Evolutionary conservation across 495 filamentous ascomycete genomes (phyloP), one percentile per base, ranked within the genome.

Genomic region (Tuber borchii): DNA sequence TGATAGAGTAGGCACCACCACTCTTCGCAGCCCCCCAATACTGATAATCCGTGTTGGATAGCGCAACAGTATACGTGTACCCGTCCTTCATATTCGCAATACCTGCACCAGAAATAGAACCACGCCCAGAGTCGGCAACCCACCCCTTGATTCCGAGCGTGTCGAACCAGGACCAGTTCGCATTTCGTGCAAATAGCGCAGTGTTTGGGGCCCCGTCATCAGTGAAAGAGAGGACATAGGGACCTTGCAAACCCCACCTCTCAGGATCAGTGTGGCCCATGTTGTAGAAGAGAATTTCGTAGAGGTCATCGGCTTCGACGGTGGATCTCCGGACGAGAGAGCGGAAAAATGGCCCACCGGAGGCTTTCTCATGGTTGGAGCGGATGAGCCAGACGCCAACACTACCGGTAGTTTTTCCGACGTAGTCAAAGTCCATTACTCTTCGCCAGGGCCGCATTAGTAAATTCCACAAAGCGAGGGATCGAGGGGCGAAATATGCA

Each of bases 331-430:
- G 56, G 44, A 78, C 74, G 34, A 84, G 83, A 46, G 81, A 82
- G 20, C 83, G 83, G 83, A 81, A 84, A 73, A 84, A 84, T 9
- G 86, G 86, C 1, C 86, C 86, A 26, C 86, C 86, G 12, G 86
- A 85, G 3, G 86, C 86, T 51, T 83, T 85, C 73, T 87, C 86
- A 40, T 86, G 85, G 72, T 71, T 83, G 48, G 73, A 73, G 40
- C 74, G 74, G 69, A 77, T 82, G 61, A 81, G 77, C 74, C 51
- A 76, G 42, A 73, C 45, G 34, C 75, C 73, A 26, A 74, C 74
- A 40, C 43, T 72, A 7, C 74, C 76, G n/a, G 77, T 76, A 2
- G 77, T 77, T 56, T 78, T 78, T 37, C 77, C 77, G 26, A 78
- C 74, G 40, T 78, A 78, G 44, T 78, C 77, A 65, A 77, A 78